phyloP scores from a whole-genome alignment of 169 alveolate genomes.

The Cryptosporidium viatorum region DNA sequence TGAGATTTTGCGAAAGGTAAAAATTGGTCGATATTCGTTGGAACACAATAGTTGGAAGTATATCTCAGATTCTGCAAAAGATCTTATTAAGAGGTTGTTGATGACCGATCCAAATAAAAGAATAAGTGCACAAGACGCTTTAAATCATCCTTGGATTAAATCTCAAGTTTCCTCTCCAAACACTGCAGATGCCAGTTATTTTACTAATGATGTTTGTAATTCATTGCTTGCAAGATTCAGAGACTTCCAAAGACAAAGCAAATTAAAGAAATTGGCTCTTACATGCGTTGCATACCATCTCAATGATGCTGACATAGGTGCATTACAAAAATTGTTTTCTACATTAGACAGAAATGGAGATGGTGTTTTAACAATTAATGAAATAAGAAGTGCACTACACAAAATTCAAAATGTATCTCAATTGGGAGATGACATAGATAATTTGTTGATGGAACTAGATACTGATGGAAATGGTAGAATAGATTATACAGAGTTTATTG shows the following conservation, averaged over 20 bases:
- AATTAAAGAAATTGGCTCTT: constrained; percentile 92
- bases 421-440: constrained; percentile 80
- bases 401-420: constrained; percentile 57
- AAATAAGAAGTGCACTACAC: constrained; percentile 70
- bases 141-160: constrained; percentile 92
- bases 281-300: constrained; percentile 94
- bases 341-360: constrained; percentile 92
- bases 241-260: constrained; percentile 88
- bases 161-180: constrained; percentile 74
- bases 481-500: constrained; percentile 94
- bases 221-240: constrained; percentile 86
- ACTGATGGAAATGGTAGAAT: constrained; percentile 91
- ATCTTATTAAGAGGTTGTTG: constrained; percentile 85
- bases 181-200: constrained; percentile 22
- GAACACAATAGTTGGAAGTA: constrained; percentile 92
- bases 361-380: constrained; percentile 86
- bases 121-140: constrained; percentile 91
- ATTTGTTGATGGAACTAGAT: constrained; percentile 85
- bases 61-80: constrained; percentile 89
- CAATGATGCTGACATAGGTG: constrained; percentile 89
- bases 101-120: constrained; percentile 88
- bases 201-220: constrained; percentile 74
- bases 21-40: constrained; percentile 86
- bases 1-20: constrained; percentile 86
- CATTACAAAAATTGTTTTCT: constrained; percentile 88